phyloP scores from a whole-genome alignment of 768 basidiomycete genomes.

The Lyophyllum decastes region DNA sequence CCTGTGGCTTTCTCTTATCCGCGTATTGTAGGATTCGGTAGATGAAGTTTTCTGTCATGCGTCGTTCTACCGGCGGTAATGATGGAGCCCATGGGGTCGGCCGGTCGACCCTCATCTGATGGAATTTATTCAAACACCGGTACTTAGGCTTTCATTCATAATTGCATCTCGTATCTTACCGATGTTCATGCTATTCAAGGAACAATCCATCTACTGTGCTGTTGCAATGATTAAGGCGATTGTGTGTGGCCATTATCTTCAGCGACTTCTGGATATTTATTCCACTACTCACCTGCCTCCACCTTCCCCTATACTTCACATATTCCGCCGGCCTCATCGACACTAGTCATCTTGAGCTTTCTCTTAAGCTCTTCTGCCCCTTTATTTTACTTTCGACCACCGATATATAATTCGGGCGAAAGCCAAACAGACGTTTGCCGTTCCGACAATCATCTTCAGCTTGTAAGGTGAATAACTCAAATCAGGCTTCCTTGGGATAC shows the following conservation, averaged over 20 bases:
- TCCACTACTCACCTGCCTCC: background rate
- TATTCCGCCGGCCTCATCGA: too few species aligned
- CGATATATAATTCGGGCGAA: background rate
- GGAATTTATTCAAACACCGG: background rate
- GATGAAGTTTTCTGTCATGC: background rate
- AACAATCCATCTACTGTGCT: background rate
- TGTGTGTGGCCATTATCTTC: background rate
- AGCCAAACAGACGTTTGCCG: background rate
- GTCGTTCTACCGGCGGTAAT: background rate
- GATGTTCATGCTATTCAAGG: background rate
- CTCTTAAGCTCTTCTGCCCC: too few species aligned
- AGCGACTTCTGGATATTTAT: background rate
- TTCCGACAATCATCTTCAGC: background rate
- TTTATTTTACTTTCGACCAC: background rate
- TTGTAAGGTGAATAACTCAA: background rate
- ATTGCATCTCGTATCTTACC: background rate
- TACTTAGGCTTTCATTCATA: background rate
- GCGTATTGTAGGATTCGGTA: background rate
- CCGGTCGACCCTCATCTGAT: background rate
- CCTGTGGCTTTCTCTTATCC: background rate
- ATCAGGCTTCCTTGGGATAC: background rate
- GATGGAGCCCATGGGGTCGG: background rate
- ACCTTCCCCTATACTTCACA: background rate
- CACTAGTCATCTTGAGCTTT: too few species aligned
- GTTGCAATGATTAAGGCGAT: background rate